Evolutionary conservation across 2,329 filamentous ascomycete genomes (phyloP), one percentile per base, ranked within the genome.

Genomic region (Thermomyces lanuginosus): DNA sequence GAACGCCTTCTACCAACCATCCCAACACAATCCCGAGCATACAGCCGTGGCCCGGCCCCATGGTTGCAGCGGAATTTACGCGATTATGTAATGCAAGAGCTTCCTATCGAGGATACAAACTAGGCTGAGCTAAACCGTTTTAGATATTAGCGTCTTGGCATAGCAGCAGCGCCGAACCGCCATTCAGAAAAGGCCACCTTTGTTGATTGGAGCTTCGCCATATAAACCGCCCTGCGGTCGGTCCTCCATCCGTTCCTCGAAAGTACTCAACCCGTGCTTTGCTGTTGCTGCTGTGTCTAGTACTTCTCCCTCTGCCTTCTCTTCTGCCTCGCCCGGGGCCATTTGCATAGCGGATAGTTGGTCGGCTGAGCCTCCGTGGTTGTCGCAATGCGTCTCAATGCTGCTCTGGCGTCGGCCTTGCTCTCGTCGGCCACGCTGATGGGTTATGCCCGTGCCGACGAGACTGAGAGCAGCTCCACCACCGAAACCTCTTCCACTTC

Each of bases 381-480:
- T 24, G 35, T 47, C 66, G 73, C 49, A 50, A 91, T 92, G 82
- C 81, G 77, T 72, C 72, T 92, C 60, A 76, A 78, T 61, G 64
- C 77, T 54, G 71, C 77, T 49, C 69, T 82, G 46, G 76, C 76
- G 41, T 71, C 77, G 41, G 69, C 66, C 40, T 55, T 72, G 45
- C 64, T 77, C 48, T 76, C 67, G 46, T 67, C 80, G 51, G 77
- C 79, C 46, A 72, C 78, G 45, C 56, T 82, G 41, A 57, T 63
- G 44, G 59, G 61, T 42, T 52, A 78, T 48, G 76, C 75, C 40
- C 69, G 73, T 53, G 70, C 72, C 41, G 74, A 75, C 47, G 66
- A 72, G 40, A 70, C 73, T 37, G 76, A 78, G 38, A 69, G 76
- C 49, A 51, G 43, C 45, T 51, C 49, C 42, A 53, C 52, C 39